Base-by-base conservation (phyloP, 441 rosid species). In the Adansonia gregorii region DNA sequence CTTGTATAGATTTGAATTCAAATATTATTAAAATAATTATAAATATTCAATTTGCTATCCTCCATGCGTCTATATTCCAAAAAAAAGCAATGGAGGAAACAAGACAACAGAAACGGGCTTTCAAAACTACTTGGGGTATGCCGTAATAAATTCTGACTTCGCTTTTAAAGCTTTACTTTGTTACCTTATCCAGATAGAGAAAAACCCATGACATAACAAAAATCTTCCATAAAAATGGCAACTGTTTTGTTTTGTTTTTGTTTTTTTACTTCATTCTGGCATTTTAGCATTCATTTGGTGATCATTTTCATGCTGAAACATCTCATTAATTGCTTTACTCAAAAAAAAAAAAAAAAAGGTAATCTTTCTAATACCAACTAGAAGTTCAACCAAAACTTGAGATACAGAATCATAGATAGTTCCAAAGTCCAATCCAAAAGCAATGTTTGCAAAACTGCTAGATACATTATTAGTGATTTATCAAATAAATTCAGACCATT, bases 401-500 rank as follows among this genome's bases (percentile, higher is more conserved):
- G 48, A 48, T 8, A 27, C 24, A 63, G 58, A 74, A 19, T 56
- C 3, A n/a, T 15, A 51, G 73, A 46, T 10, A 56, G 67, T 56
- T 46, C 56, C 11, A 2, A 20, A 67, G 67, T 45, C 58, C 9
- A 64, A 54, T 11, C 45, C 24, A 71, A n/a, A 68, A 9, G 8
- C 56, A 19, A 55, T 64, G 31, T 49, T 31, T 49, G 66, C 54
- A 81, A 66, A 55, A 39, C 35, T 78, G 78, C 78, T 51, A 76
- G 24, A 46, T 56, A 60, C 79, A 68, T 83, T 82, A 81, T 82
- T 85, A 52, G 58, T 64, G 55, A 61, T 65, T 59, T 59, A 71
- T 64, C 67, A 75, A 85, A 79, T 74, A 80, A 83, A 83, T 79
- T 81, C 75, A 59, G 69, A 59, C 49, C 48, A 76, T 41, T 43